Evolutionary conservation across 495 filamentous ascomycete genomes (phyloP).

Genomic region (Daldinia grandis): DNA sequence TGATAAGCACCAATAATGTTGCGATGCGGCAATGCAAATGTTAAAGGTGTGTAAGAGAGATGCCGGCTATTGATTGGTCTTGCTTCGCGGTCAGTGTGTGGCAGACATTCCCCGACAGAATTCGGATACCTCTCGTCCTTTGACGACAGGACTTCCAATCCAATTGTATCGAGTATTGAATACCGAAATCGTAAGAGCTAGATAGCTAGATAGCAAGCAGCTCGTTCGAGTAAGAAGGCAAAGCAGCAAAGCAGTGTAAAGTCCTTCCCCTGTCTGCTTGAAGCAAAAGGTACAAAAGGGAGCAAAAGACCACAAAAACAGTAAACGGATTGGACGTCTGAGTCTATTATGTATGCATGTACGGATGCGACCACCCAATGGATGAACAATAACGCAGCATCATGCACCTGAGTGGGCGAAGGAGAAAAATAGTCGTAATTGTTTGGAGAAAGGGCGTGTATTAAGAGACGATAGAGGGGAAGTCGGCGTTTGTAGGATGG

Average conservation of each 20-base stretch:
- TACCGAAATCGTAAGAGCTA: constrained; percentile 4
- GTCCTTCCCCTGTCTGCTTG: constrained; percentile 23
- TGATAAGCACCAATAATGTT: constrained; percentile 40
- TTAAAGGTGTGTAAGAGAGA: constrained; percentile 36
- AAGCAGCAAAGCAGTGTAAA: constrained; percentile 19
- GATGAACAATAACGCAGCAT: constrained; percentile 30
- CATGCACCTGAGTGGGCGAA: constrained; percentile 25
- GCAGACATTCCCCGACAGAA: constrained; percentile 24
- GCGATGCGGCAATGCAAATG: constrained; percentile 29
- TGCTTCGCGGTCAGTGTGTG: constrained; percentile 32
- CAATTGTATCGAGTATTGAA: constrained; percentile 6
- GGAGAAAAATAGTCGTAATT: constrained; percentile 1
- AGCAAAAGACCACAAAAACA: constrained; percentile 18
- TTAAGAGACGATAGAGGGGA: constrained; percentile 30
- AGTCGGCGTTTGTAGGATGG: constrained; percentile 50
- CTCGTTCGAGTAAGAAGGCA: constrained; percentile 16
- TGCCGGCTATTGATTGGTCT: constrained; percentile 33
- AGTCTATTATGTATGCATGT: constrained; percentile 33
- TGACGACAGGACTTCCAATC: constrained; percentile 6
- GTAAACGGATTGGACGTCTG: constrained; percentile 31
- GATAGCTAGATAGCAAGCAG: too few relatives aligned
- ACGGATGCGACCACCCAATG: constrained; percentile 28
- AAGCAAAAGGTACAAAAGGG: constrained; percentile 35
- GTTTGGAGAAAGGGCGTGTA: constrained; percentile 4
- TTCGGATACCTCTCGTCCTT: constrained; percentile 14